Evolutionary conservation across 2,329 filamentous ascomycete genomes (phyloP).

Genomic region (Aspergillus transmontanensis): DNA sequence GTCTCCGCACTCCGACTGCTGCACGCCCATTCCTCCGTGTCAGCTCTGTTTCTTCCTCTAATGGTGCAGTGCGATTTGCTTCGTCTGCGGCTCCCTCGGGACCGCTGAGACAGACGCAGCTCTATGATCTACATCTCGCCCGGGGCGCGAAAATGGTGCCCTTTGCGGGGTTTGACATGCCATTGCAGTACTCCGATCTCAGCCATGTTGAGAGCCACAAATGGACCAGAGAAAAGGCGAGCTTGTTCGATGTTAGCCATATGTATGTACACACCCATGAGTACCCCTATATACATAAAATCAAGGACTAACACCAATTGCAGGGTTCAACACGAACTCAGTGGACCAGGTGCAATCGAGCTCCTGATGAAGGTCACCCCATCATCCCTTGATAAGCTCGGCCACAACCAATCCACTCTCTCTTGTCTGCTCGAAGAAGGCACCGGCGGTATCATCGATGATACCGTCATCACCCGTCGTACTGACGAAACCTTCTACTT

Average conservation of each 20-base stretch:
- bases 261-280: conserved; percentile 65
- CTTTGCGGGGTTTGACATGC: conserved; percentile 94
- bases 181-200: conserved; percentile 79
- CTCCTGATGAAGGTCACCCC: conserved; percentile 88
- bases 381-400: conserved; percentile 66
- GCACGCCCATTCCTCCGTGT: conserved; percentile 11
- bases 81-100: conserved; percentile 28
- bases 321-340: conserved; percentile 79
- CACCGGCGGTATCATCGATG: conserved; percentile 91
- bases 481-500: conserved; percentile 78
- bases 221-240: conserved; percentile 85
- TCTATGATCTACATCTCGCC: conserved; percentile 77
- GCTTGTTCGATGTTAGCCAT: conserved; percentile 93
- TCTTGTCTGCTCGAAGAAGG: conserved; percentile 78
- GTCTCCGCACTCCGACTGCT: conserved; percentile 25
- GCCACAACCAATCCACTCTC: conserved; percentile 72
- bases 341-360: conserved; percentile 74
- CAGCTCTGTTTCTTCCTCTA: conserved; percentile 9
- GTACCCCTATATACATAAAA: background rate
- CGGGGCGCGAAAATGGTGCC: conserved; percentile 91
- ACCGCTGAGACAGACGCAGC: conserved; percentile 58
- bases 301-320: background rate
- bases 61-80: conserved; percentile 33
- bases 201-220: conserved; percentile 82
- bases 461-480: conserved; percentile 87